A percentile compares a stretch with the other conserved stretches of the same genome.
Evolutionary conservation across 768 basidiomycete genomes (phyloP).

Genomic region (Ramaria sp.): DNA sequence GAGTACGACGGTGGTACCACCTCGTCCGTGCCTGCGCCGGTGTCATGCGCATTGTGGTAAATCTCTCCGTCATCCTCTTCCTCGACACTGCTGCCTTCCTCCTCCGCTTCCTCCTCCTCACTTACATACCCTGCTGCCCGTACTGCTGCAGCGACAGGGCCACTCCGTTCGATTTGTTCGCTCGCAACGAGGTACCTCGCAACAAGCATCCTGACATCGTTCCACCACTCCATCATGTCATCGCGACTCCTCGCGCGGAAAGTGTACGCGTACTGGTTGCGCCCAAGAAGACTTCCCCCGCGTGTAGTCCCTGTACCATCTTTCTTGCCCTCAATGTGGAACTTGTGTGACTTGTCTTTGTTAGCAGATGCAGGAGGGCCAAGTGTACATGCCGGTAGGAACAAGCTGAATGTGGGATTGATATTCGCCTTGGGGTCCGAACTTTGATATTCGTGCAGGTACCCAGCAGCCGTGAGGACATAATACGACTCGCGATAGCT

Average conservation of each 20-base stretch:
- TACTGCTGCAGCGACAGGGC: conserved; percentile 89
- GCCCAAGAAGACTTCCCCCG: conserved; percentile 36
- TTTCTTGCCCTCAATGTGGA: conserved; percentile 91
- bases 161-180: conserved; percentile 85
- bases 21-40: conserved; percentile 24
- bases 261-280: conserved; percentile 64
- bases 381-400: conserved; percentile 91
- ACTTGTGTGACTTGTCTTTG: conserved; percentile 76
- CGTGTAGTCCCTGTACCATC: conserved; percentile 65
- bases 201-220: conserved; percentile 88
- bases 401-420: conserved; percentile 71
- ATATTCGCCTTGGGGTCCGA: conserved; percentile 52
- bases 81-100: conserved; percentile 46
- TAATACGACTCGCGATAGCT: conserved; percentile 79
- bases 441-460: conserved; percentile 82
- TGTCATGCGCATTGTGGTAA: conserved; percentile 36
- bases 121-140: conserved; percentile 79
- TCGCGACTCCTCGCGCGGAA: conserved; percentile 85
- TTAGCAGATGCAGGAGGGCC: conserved; percentile 70
- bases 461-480: conserved; percentile 91
- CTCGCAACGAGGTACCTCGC: conserved; percentile 89
- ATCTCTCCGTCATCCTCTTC: conserved; percentile 37
- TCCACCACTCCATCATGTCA: conserved; percentile 99
- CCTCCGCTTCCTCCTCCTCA: conserved; percentile 53
- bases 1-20: conserved; percentile 54